Evolutionary conservation across 2,329 filamentous ascomycete species (phyloP).

Genomic region (Penicillium rolfsii): DNA sequence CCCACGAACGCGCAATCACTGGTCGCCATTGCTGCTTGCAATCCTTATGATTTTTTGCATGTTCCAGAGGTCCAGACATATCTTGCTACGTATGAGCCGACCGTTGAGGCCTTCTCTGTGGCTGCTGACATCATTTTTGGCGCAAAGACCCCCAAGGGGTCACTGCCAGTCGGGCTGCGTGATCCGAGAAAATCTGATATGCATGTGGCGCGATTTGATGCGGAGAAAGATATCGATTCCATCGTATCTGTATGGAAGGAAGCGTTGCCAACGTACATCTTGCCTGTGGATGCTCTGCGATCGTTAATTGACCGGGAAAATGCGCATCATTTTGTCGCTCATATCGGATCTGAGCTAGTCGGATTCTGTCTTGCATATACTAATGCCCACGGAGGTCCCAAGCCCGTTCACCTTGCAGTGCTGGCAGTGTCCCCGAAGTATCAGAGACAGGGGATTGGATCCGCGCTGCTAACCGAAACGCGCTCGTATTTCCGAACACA

Average conservation of each 20-base stretch:
- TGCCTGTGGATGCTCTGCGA: constrained; percentile 34
- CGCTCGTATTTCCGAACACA: constrained; percentile 33
- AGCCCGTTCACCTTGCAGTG: constrained; percentile 40
- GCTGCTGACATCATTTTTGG: constrained; percentile 48
- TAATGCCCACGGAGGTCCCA: constrained; percentile 27
- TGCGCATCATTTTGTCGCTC: constrained; percentile 43
- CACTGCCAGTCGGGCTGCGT: constrained; percentile 40
- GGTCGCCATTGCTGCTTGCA: constrained; percentile 48
- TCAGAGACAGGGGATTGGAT: constrained; percentile 46
- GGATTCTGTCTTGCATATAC: constrained; percentile 47
- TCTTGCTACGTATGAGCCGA: constrained; percentile 51
- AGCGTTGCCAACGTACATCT: constrained; percentile 42
- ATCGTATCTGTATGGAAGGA: constrained; percentile 40
- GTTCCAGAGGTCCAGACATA: constrained; percentile 45
- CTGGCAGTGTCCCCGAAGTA: constrained; percentile 42
- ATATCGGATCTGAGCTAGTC: constrained; percentile 29
- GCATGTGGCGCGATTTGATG: constrained; percentile 24
- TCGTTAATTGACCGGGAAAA: constrained; percentile 33
- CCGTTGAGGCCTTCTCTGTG: constrained; percentile 46
- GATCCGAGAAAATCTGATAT: constrained; percentile 17
- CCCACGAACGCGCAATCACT: constrained; percentile 35
- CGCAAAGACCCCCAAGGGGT: constrained; percentile 31
- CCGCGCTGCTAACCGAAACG: constrained; percentile 37
- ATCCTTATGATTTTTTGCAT: constrained; percentile 51
- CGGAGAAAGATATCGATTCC: constrained; percentile 33